Base-by-base conservation (phyloP, 2,329 filamentous ascomycete species). In the Coleophoma cylindrospora region DNA sequence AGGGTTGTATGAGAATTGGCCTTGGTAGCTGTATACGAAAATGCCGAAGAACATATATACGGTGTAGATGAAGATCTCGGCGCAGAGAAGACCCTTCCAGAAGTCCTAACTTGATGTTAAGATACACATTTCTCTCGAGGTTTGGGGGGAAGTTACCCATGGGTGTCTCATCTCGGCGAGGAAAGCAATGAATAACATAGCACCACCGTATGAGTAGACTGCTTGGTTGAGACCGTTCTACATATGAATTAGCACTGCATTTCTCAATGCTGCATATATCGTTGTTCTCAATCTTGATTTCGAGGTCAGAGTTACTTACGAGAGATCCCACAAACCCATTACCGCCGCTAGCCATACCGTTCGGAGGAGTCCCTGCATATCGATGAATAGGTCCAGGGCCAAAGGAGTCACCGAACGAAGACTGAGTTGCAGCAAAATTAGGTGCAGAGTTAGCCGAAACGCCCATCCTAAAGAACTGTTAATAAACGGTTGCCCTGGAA, bases 141-240 rank as follows among this genome's bases (percentile, higher is more conserved):
- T 27, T 8, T 10, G 2, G 27, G 27, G 27, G 27, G 27, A 27
- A 27, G 6, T 27, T 27, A 27, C 36, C 49, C 62, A 66, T 10
- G 74, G 74, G 14, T 69, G 66, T 27, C 68, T 66, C 74, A 77
- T 76, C 53, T 77, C 74, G 11, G 79, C 72, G 66, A 83, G 70
- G 55, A 83, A 76, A 48, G 80, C 77, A 32, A 74, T 71, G 60
- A 82, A 83, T 8, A 83, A 65, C 61, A 78, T 74, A 3, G 76
- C 75, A 3, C 80, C 80, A n/a, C 77, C 77, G 54, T 82, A 83
- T 0, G 77, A 74, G 47, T 76, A 79, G 5, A 83, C 78, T 10
- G 71, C 75, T 43, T 77, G 74, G 60, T 77, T 74, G 37, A 77
- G 64, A n/a, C 75, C 75, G 50, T 74, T 75, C 41, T 41, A 3